Evolutionary conservation across 306 rosid genomes (phyloP).

Genomic region (Vigna radiata): DNA sequence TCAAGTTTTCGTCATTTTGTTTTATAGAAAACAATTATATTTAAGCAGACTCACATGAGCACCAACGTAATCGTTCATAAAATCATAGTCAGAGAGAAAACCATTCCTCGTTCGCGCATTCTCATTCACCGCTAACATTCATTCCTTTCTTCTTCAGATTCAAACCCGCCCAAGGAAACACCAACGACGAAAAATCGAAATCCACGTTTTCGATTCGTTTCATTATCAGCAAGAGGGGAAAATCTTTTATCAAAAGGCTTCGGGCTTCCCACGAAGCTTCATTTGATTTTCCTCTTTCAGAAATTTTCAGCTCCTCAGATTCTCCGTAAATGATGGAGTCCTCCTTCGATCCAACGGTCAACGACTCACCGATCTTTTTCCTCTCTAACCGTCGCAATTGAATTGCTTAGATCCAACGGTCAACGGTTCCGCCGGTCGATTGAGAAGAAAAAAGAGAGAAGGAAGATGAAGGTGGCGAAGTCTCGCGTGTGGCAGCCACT

Average conservation of each 20-base stretch:
- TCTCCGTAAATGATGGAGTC: slow-evolving; percentile 38
- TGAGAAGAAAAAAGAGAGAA: not conserved
- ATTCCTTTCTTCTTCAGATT: not conserved
- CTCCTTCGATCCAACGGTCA: slow-evolving; percentile 43
- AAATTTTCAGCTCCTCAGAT: not conserved
- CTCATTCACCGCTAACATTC: not conserved
- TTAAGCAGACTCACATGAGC: too few species aligned
- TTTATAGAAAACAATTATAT: too few species aligned
- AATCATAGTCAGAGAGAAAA: too few species aligned
- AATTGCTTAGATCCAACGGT: not conserved
- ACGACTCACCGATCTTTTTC: not conserved
- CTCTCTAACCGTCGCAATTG: not conserved
- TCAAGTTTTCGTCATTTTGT: too few species aligned
- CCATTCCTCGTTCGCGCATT: not conserved
- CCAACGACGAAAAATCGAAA: not conserved
- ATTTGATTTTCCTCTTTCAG: not conserved
- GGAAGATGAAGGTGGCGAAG: slow-evolving; percentile 70
- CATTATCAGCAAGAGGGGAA: not conserved
- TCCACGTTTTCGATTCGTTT: not conserved
- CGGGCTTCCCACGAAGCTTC: not conserved
- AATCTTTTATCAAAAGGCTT: not conserved
- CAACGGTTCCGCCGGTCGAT: not conserved
- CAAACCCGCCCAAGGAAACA: not conserved
- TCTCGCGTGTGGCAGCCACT: slow-evolving; percentile 96
- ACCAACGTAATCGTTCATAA: too few species aligned